Conservation (phyloP, 1,139 yeast species). For the Blastobotrys indianensis region DNA sequence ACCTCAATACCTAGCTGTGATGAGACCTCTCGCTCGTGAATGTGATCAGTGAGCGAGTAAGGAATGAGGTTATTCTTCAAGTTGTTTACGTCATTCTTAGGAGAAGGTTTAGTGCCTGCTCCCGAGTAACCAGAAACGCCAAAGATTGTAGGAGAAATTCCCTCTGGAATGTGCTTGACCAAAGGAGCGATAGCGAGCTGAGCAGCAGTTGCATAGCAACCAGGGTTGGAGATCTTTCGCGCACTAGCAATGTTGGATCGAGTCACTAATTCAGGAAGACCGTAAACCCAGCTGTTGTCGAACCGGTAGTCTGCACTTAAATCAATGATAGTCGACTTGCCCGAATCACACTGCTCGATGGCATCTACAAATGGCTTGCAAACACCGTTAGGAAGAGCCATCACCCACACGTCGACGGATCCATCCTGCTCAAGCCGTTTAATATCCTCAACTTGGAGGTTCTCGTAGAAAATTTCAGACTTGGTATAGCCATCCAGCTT, state of each 20-base stretch:
- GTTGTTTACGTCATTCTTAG: conserved; percentile 77
- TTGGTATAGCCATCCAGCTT: conserved; percentile 83
- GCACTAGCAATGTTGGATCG: conserved; percentile 67
- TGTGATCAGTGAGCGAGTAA: conserved; percentile 91
- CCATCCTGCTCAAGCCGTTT: conserved; percentile 65
- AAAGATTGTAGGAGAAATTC: conserved; percentile 75
- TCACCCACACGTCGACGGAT: conserved; percentile 93
- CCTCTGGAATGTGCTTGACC: conserved; percentile 41
- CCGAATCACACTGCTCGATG: conserved; percentile 53
- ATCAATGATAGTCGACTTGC: conserved; percentile 73
- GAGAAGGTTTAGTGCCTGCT: conserved; percentile 98
- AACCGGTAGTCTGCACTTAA: conserved; percentile 94
- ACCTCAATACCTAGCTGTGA: conserved; percentile 69
- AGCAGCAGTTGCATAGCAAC: conserved; percentile 97
- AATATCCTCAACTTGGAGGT: conserved; percentile 82
- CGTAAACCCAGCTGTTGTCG: conserved; percentile 88
- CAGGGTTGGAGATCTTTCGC: conserved; percentile 88
- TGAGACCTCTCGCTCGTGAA: conserved; percentile 91
- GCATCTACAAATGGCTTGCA: conserved; percentile 97
- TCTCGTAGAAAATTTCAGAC: conserved; percentile 70
- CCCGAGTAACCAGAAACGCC: conserved; percentile 99
- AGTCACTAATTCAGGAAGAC: conserved; percentile 68
- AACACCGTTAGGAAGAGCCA: conserved; percentile 98
- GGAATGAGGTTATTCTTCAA: conserved; percentile 84
- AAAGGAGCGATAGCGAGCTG: conserved; percentile 90